Evolutionary conservation across 129 eudicot species (phyloP).

Genomic region (Escallonia herrerae): DNA sequence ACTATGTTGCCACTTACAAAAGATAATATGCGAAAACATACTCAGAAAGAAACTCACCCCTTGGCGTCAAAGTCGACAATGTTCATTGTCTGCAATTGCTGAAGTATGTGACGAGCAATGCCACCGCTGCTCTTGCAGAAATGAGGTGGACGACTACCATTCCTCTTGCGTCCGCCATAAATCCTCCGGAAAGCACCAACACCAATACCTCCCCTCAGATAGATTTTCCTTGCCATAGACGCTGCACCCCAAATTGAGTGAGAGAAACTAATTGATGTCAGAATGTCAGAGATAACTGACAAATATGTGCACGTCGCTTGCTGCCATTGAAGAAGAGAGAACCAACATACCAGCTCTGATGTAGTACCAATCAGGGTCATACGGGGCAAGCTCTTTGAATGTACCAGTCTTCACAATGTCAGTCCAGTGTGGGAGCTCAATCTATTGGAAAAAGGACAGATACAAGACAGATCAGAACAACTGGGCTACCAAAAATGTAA

Average conservation of each 20-base stretch:
- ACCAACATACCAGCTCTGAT: constrained; percentile 54
- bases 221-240: constrained; percentile 73
- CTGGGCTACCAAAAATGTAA: neutral
- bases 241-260: constrained; percentile 25
- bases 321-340: neutral
- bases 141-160: constrained; percentile 70
- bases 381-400: constrained; percentile 68
- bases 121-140: constrained; percentile 73
- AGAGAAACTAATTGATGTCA: neutral
- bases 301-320: neutral
- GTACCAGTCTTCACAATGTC: constrained; percentile 72
- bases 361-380: constrained; percentile 72
- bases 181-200: constrained; percentile 67
- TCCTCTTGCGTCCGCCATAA: constrained; percentile 77
- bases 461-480: neutral
- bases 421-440: constrained; percentile 80
- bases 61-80: constrained; percentile 67
- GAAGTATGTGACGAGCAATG: constrained; percentile 62
- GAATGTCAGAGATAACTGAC: neutral
- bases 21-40: too few relatives aligned
- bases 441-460: constrained; percentile 14
- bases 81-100: constrained; percentile 58
- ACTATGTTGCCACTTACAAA: too few relatives aligned
- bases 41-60: constrained; percentile 40
- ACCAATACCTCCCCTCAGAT: constrained; percentile 76